Base-by-base conservation (phyloP, 441 rosid genomes). In the Eruca vesicaria region DNA sequence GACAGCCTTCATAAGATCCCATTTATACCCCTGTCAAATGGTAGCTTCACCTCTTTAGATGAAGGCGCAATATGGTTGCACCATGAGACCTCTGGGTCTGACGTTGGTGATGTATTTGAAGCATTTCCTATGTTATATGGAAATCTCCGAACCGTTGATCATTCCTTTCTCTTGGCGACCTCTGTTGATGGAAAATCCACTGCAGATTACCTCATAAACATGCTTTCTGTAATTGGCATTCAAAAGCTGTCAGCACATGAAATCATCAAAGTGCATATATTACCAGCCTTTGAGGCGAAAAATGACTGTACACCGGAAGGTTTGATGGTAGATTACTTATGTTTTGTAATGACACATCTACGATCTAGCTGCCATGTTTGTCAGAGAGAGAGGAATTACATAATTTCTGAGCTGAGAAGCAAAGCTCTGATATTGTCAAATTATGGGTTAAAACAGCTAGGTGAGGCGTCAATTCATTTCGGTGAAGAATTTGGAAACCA, bases 201-300 rank as follows among this genome's bases (percentile, higher is more conserved):
- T 16, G 81, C 32, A 9, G 88, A 87, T 69, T 88, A 89, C 79
- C 76, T 85, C 32, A 77, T 82, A 31, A 79, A 84, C 79, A 87
- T 93, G 90, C 96, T 96, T 78, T 86, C 79, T 70, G 86, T 70
- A 78, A 81, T 90, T 73, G 99, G 99, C 53, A 87, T 90, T 66
- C 96, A 89, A 70, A 86, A 83, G 84, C 85, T 93, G 66, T 90
- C 99, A 63, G 93, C 94, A 3, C 99, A 96, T 88, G 99, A 96
- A 78, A 88, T 96, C 70, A 69, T 89, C 58, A 88, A 78, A 86
- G 79, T 86, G 76, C 97, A 91, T 77, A 80, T 96, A 83, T 79
- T 96, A 84, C 97, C 95, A 45, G 86, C 90, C 58, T 72, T 91
- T 60, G 87, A 84, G 72, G 81, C 79, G 72, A 75, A 64, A 52